A percentile compares a stretch with the other conserved stretches of the same genome.
Evolutionary conservation across 345 rosid genomes (phyloP).

Genomic region (Leavenworthia alabamica): DNA sequence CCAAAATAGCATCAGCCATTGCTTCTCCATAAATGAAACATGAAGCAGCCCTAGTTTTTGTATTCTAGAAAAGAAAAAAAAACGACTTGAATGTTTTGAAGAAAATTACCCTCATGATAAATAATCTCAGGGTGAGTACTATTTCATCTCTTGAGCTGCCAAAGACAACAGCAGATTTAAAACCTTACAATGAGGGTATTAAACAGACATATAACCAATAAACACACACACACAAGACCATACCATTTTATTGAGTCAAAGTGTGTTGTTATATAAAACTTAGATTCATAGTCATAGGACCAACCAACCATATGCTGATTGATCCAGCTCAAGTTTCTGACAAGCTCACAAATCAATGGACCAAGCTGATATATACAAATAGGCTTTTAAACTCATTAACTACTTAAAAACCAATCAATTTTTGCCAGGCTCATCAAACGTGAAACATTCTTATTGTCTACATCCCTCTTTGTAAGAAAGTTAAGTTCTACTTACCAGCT

Average conservation of each 20-base stretch:
- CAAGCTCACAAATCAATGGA: not conserved
- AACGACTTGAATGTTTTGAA: not conserved
- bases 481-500: slow-evolving; percentile 45
- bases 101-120: slow-evolving; percentile 27
- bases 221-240: not conserved
- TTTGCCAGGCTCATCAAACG: not conserved
- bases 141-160: slow-evolving; percentile 84
- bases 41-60: not conserved
- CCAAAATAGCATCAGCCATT: not conserved
- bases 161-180: slow-evolving; percentile 19
- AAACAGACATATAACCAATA: not conserved
- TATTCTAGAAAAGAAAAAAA: not conserved
- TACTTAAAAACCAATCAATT: not conserved
- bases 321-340: not conserved
- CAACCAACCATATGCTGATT: not conserved
- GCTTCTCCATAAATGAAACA: not conserved
- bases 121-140: slow-evolving; percentile 73
- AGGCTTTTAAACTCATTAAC: slow-evolving; percentile 1
- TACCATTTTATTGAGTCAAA: not conserved
- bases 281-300: no score
- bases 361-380: slow-evolving; percentile 3
- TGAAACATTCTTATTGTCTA: not conserved
- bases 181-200: not conserved
- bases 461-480: slow-evolving; percentile 2
- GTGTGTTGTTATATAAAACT: no score